Conservation (phyloP, 805 yeast species). For the Zygoascus biomembranicola region DNA sequence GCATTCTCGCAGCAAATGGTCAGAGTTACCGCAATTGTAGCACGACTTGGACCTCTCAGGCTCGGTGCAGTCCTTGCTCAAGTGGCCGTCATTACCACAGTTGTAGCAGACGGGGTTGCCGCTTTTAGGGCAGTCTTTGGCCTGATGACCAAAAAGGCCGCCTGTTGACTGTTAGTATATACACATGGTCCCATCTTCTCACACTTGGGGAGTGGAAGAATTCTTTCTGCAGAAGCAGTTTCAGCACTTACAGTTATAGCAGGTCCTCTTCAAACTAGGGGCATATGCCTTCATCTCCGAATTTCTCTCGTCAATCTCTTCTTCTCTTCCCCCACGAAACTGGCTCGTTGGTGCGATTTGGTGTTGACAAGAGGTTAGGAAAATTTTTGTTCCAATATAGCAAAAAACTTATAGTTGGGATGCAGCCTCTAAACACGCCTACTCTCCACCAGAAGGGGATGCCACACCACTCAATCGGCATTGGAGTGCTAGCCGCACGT, state of each 20-base stretch:
- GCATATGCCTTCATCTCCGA: slow-evolving; percentile 5
- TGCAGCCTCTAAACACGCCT: neutral
- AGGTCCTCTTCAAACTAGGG: slow-evolving; percentile 19
- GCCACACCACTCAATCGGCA: neutral
- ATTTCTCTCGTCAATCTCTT: neutral
- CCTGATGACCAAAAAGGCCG: slow-evolving; percentile 23
- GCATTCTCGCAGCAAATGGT: slow-evolving; percentile 85
- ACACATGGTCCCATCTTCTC: neutral
- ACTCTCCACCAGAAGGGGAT: too few relatives aligned
- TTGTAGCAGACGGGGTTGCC: slow-evolving; percentile 33
- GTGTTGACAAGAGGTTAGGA: neutral
- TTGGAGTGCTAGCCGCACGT: too few relatives aligned
- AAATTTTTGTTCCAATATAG: neutral
- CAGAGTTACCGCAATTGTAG: slow-evolving; percentile 86
- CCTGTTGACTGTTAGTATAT: slow-evolving; percentile 5
- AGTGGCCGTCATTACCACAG: slow-evolving; percentile 51
- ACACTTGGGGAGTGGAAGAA: too few relatives aligned
- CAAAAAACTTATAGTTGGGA: neutral
- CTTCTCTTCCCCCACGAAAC: neutral
- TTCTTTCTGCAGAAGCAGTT: neutral
- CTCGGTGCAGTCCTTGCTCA: slow-evolving; percentile 82
- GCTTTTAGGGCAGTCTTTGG: slow-evolving; percentile 30
- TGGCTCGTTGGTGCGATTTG: neutral
- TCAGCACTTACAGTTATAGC: slow-evolving; percentile 18
- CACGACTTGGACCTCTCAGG: slow-evolving; percentile 82